Evolutionary conservation across 805 yeast species (phyloP).

Genomic region (Barnettozyma siamensis): DNA sequence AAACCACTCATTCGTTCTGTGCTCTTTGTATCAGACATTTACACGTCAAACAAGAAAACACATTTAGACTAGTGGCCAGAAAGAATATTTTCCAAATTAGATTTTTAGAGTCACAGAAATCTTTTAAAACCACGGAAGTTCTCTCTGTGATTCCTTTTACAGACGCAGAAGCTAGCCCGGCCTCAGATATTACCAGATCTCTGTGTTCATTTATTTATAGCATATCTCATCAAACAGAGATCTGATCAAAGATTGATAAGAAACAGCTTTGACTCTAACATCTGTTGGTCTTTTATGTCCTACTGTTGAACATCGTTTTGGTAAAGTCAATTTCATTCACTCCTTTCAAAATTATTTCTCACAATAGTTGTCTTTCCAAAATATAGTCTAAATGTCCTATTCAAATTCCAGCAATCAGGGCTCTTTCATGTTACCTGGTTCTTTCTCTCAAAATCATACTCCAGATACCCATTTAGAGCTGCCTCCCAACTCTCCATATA

Average conservation of each 20-base stretch:
- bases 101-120: no score
- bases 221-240: not conserved
- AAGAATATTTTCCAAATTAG: no score
- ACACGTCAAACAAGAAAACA: no score
- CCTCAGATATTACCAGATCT: not conserved
- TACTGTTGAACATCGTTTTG: not conserved
- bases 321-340: conserved; percentile 5
- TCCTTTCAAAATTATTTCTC: not conserved
- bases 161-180: no score
- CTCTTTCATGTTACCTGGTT: conserved; percentile 9
- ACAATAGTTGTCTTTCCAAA: not conserved
- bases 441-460: not conserved
- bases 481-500: not conserved
- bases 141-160: no score
- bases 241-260: no score
- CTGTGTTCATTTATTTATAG: not conserved
- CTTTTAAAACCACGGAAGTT: no score
- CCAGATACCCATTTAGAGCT: not conserved
- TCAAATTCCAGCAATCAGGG: not conserved
- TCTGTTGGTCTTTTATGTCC: not conserved
- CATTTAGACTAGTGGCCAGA: no score
- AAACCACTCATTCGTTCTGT: no score
- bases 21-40: no score
- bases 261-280: no score
- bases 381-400: conserved; percentile 6